These are phyloP conservation scores for Pholiota adiposa DNA, from an alignment of 1,284 basidiomycete genomes.

Conservation along the genomic window DNA sequence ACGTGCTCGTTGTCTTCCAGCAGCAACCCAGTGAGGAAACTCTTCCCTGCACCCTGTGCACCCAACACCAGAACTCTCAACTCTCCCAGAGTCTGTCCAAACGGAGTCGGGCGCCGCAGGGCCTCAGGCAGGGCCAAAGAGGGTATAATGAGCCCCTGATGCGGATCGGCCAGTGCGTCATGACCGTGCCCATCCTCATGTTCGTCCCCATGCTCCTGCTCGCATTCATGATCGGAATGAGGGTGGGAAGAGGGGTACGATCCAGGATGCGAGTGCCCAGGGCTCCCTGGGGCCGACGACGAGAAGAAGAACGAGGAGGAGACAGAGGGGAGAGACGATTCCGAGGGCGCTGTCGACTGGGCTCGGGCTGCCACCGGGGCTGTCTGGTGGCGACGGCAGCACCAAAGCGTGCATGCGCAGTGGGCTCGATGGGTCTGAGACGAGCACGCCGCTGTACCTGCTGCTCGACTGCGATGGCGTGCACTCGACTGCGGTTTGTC, in stretches of 20 bases:
- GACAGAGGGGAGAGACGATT: conserved; percentile 73
- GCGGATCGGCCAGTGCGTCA: background rate
- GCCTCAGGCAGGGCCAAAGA: conserved; percentile 66
- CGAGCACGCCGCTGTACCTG: conserved; percentile 29
- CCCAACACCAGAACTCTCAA: conserved; percentile 58
- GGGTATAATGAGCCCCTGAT: conserved; percentile 65
- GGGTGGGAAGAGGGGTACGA: conserved; percentile 36
- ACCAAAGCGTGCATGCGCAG: conserved; percentile 27
- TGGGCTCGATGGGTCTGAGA: conserved; percentile 3
- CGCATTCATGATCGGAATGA: conserved; percentile 46
- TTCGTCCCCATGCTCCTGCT: conserved; percentile 22
- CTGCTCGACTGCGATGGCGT: conserved; percentile 23
- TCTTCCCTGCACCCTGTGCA: conserved; percentile 41
- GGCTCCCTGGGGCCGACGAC: conserved; percentile 61
- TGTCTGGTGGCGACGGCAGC: conserved; percentile 56
- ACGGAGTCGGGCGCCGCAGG: conserved; percentile 59
- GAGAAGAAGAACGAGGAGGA: conserved; percentile 80
- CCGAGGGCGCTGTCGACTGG: conserved; percentile 39
- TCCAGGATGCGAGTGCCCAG: conserved; percentile 30
- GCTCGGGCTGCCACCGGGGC: conserved; percentile 35
- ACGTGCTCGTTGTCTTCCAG: conserved; percentile 68
- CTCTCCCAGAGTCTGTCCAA: conserved; percentile 67
- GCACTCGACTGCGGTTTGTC: conserved; percentile 14
- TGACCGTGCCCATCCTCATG: background rate
- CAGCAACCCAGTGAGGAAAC: conserved; percentile 41